These are phyloP conservation scores for Neurospora sp. DNA, from an alignment of 495 filamentous ascomycete genomes.

Conservation along the genomic window DNA sequence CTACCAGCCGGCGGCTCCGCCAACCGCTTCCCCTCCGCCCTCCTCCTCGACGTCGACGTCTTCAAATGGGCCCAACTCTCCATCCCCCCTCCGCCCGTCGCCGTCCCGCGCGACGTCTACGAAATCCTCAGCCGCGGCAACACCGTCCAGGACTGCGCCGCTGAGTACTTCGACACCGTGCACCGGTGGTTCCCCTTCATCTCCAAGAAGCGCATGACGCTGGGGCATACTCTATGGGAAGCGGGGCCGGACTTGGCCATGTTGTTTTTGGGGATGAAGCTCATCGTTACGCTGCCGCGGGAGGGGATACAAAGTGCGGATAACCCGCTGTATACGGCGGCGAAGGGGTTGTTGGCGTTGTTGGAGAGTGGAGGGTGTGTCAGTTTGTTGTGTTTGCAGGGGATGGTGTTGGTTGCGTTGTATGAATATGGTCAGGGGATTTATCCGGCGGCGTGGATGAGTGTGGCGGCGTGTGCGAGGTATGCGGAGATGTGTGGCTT, in stretches of 20 bases:
- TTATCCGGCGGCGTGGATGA: constrained; percentile 40
- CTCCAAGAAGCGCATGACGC: constrained; percentile 36
- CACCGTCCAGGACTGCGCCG: constrained; percentile 21
- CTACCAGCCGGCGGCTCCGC: not conserved
- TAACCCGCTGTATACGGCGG: constrained; percentile 30
- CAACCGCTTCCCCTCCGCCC: constrained; percentile 12
- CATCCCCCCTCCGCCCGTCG: constrained; percentile 20
- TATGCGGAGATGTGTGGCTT: constrained; percentile 40
- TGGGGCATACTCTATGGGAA: constrained; percentile 29
- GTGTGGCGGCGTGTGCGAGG: constrained; percentile 30
- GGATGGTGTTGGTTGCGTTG: constrained; percentile 31
- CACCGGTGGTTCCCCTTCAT: constrained; percentile 45
- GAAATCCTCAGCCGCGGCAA: constrained; percentile 19
- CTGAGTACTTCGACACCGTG: constrained; percentile 25
- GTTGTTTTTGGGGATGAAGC: constrained; percentile 42
- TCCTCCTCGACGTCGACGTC: constrained; percentile 28
- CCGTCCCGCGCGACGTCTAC: constrained; percentile 27
- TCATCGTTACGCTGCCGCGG: constrained; percentile 22
- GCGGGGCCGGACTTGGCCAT: constrained; percentile 37
- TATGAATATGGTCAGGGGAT: constrained; percentile 41
- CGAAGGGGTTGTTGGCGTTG: constrained; percentile 30
- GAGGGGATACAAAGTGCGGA: constrained; percentile 12
- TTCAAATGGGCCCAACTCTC: constrained; percentile 23
- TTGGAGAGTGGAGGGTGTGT: constrained; percentile 30
- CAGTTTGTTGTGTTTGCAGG: constrained; percentile 35